Evolutionary conservation across 169 alveolate species (phyloP), one percentile per base, ranked within the genome.

Genomic region (Eimeria tenella): DNA sequence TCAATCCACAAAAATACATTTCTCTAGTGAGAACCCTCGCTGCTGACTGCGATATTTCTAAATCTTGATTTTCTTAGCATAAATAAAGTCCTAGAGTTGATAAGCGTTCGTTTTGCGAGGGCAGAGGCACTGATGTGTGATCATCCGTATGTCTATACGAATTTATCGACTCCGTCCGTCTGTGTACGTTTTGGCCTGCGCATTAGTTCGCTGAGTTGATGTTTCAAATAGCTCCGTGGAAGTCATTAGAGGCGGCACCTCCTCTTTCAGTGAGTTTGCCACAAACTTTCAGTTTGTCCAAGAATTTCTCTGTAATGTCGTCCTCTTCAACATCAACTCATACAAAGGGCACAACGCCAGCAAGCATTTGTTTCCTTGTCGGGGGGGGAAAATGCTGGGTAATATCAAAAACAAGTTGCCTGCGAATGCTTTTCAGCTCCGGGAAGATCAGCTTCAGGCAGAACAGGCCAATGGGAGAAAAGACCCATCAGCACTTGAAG

Each of bases 141-240:
- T 31, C 42, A 31, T 31, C 42, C 42, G 42, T 31, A 31, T 31
- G 42, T 31, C 42, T 31, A 31, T 31, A 31, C 42, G 42, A 31
- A 31, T 2, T 31, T 31, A 31, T 13, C 84, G n/a, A 15, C 8
- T 74, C 49, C 58, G 58, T 0, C 17, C 73, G 21, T 53, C 25
- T 21, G 21, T 49, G 13, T 79, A 68, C 75, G 90, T 13, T 11
- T 1, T 83, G 77, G 15, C n/a, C 4, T 83, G 17, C 50, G 13
- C 90, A 60, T 25, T 83, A 83, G 90, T 83, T 83, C 21, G 90
- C 90, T 49, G 90, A 83, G 77, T 53, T 83, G 49, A 83, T 83
- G 90, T 83, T 83, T 21, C 77, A 58, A 31, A 5, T 83, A 1
- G 50, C 90, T 8, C 65, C 90, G 0, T 83, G 75, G 58, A 83